These are phyloP conservation scores for Fusarium bulbicola DNA, from an alignment of 2,329 filamentous ascomycete species.

Conservation along the genomic window DNA sequence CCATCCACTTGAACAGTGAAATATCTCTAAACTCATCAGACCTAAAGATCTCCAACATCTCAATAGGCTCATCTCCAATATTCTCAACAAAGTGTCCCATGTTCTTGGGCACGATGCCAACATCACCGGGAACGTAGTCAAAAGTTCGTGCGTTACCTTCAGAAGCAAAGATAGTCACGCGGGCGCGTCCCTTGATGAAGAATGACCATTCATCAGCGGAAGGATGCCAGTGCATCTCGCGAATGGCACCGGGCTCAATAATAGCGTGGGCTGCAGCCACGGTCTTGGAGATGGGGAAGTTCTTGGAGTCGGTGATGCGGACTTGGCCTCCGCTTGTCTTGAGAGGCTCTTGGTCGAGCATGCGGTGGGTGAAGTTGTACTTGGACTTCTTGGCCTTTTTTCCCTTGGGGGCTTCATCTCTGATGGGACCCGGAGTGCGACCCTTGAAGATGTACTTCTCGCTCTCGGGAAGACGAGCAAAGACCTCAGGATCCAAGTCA, in stretches of 20 bases:
- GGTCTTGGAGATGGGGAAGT: conserved; percentile 78
- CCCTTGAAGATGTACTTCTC: conserved; percentile 85
- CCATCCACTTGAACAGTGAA: conserved; percentile 79
- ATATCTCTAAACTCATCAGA: conserved; percentile 78
- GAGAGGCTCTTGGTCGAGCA: conserved; percentile 74
- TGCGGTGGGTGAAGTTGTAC: conserved; percentile 74
- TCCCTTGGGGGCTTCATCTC: conserved; percentile 69
- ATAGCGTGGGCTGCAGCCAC: conserved; percentile 77
- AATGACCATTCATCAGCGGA: conserved; percentile 84
- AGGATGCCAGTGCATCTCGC: conserved; percentile 87
- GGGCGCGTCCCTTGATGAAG: conserved; percentile 76
- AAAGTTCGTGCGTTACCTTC: conserved; percentile 77
- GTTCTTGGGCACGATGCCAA: conserved; percentile 79
- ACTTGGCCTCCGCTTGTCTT: conserved; percentile 71
- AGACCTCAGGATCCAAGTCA: conserved; percentile 74
- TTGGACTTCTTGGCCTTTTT: conserved; percentile 72
- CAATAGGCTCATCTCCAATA: conserved; percentile 77
- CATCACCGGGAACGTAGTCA: conserved; percentile 78
- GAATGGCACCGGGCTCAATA: conserved; percentile 75
- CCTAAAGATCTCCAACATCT: conserved; percentile 80
- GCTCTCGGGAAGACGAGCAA: conserved; percentile 70
- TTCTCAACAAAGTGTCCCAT: conserved; percentile 88
- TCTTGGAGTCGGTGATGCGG: conserved; percentile 78
- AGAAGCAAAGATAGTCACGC: conserved; percentile 78
- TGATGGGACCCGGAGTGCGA: conserved; percentile 69